Percentiles rank a stretch among this genome's conserved stretches.
phyloP scores from a whole-genome alignment of 805 yeast genomes.

The Saturnispora serradocipensis region DNA sequence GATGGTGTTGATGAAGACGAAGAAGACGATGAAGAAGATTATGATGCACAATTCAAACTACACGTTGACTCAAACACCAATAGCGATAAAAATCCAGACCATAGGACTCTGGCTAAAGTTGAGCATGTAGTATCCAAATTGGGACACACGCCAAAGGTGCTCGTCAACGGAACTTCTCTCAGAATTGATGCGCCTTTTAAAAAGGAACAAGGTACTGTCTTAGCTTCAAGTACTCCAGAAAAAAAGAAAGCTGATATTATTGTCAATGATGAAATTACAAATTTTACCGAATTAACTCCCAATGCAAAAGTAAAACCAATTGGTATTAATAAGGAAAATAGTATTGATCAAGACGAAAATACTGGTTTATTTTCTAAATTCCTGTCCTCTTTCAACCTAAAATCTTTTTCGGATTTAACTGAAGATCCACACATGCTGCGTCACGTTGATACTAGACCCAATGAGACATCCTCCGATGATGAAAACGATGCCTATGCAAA shows the following conservation, averaged over 20 bases:
- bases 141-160: not conserved
- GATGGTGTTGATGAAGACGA: constrained; percentile 1
- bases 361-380: constrained; percentile 25
- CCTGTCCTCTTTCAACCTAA: constrained; percentile 22
- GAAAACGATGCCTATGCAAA: constrained; percentile 1
- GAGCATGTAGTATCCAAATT: not conserved
- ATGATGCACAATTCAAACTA: not conserved
- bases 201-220: not conserved
- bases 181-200: not conserved
- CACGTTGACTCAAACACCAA: not conserved
- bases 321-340: not conserved
- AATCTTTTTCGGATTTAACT: constrained; percentile 16
- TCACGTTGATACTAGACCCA: not conserved
- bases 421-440: constrained; percentile 2
- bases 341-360: not conserved
- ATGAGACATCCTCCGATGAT: not conserved
- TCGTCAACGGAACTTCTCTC: not conserved
- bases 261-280: not conserved
- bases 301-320: not conserved
- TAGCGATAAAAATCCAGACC: not conserved
- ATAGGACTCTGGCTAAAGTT: not conserved
- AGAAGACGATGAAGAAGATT: not conserved
- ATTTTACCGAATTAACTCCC: not conserved
- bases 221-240: constrained; percentile 4
- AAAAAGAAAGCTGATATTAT: not conserved